Conservation (phyloP, 352 stramenopile species). For the Aphanomyces euteiches region DNA sequence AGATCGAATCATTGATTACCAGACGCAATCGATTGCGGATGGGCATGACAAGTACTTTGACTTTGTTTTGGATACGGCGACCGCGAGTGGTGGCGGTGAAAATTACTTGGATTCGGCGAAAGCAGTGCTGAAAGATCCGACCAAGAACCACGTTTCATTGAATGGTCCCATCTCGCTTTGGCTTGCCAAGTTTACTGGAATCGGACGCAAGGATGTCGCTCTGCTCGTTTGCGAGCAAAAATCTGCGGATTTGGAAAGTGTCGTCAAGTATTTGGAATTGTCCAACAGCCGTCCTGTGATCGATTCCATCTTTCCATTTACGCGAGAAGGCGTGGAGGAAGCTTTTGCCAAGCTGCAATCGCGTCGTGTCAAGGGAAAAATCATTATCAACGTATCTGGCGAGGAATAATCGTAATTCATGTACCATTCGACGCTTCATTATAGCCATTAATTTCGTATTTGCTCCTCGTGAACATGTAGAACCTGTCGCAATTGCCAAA, state of each 20-base stretch:
- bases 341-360: background rate
- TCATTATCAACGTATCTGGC: background rate
- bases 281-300: background rate
- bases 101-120: constrained; percentile 21
- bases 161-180: constrained; percentile 3
- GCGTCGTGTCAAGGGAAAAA: constrained; percentile 1
- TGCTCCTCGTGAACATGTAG: too few species aligned
- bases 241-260: constrained; percentile 1
- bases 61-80: constrained; percentile 22
- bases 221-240: constrained; percentile 17
- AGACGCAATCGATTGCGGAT: constrained; percentile 24
- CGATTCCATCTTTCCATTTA: background rate
- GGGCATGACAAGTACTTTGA: constrained; percentile 18
- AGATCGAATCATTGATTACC: constrained; percentile 86
- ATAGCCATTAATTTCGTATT: too few species aligned
- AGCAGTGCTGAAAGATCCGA: constrained; percentile 32
- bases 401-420: background rate
- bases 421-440: too few species aligned
- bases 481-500: too few species aligned
- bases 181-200: background rate
- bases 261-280: background rate
- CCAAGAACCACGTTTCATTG: constrained; percentile 8
- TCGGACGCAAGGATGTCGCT: background rate
- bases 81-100: constrained; percentile 22
- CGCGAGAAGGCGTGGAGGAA: background rate